Base-by-base conservation (phyloP, 371 early-diverging fungal genomes). In the Mortierella sp. region DNA sequence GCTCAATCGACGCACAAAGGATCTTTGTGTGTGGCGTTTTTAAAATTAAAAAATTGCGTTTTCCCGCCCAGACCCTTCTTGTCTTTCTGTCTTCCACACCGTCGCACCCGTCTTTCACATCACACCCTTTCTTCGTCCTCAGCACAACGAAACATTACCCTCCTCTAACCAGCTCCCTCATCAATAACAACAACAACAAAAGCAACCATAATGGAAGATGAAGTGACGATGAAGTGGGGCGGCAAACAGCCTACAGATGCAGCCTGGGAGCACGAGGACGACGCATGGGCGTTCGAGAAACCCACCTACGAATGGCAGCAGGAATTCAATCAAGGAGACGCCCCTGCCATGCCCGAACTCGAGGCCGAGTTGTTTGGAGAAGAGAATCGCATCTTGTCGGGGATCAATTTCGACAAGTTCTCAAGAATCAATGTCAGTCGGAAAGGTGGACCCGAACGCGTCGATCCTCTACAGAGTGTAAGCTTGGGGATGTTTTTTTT, bases 271-370 rank as follows among this genome's bases (percentile, higher is more conserved):
- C 43, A 38, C 44, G 46, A 75, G 49, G 75, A 79, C 41, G 72
- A 48, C n/a, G 29, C 55, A 24, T 84, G 80, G 80, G 79, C 78
- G 41, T 81, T 72, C 38, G 78, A 81, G 27, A 76, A 74, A 24
- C 75, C 70, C 0, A 75, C 77, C 0, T 85, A 85, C 48, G 82
- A 85, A 73, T 85, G 82, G 82, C n/a, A 51, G 11, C 51, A 75
- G 32, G 76, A 75, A 3, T 81, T 73, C 38, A 44, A 76, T 29
- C 76, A 76, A 8, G 79, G 76, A 38, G 70, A 43, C 32, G 85
- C 85, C 0, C 85, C 85, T 0, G 16, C 49, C 35, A 55, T 78
- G 68, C 72, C 24, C 11, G 51, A 73, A 11, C 77, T 85, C 29
- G 82, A 81, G 44, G 43, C 5, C 0, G 76, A 78, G 44, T 79